Conservation (phyloP, 306 rosid species). For the Sechiopsis laciniata region DNA sequence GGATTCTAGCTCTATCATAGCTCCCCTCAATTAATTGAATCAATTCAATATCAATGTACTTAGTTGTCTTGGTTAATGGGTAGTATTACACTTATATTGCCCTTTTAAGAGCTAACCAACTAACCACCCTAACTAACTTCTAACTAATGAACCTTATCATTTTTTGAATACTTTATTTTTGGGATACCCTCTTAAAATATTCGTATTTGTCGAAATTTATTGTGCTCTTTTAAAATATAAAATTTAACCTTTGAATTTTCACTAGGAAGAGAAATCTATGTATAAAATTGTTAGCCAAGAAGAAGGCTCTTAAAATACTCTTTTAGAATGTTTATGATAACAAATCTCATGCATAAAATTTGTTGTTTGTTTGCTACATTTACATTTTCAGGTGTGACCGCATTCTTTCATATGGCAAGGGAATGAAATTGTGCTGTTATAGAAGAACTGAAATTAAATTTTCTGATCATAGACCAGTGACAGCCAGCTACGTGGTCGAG, state of each 20-base stretch:
- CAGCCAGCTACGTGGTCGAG: conserved; percentile 69
- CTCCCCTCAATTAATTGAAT: too few relatives aligned
- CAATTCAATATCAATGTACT: too few relatives aligned
- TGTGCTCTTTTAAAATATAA: neutral
- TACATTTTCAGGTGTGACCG: conserved; percentile 82
- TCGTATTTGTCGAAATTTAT: neutral
- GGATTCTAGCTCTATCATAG: too few relatives aligned
- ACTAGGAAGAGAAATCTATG: too few relatives aligned
- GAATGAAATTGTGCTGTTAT: conserved; percentile 58
- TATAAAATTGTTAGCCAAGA: too few relatives aligned
- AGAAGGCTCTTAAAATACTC: too few relatives aligned
- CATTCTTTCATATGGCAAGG: conserved; percentile 75
- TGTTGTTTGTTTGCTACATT: neutral
- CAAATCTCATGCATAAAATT: conserved; percentile 2
- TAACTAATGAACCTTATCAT: too few relatives aligned
- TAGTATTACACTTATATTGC: too few relatives aligned
- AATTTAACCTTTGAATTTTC: neutral
- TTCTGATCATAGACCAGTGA: conserved; percentile 96
- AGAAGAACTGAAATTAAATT: conserved; percentile 58
- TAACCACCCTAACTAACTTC: too few relatives aligned
- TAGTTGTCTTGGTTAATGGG: too few relatives aligned
- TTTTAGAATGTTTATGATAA: conserved; percentile 2
- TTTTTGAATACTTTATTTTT: too few relatives aligned
- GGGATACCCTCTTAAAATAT: neutral
- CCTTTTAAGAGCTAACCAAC: too few relatives aligned